These are phyloP conservation scores for Hypoxylon sp. DNA, from an alignment of 2,329 filamentous ascomycete species.

Conservation along the genomic window DNA sequence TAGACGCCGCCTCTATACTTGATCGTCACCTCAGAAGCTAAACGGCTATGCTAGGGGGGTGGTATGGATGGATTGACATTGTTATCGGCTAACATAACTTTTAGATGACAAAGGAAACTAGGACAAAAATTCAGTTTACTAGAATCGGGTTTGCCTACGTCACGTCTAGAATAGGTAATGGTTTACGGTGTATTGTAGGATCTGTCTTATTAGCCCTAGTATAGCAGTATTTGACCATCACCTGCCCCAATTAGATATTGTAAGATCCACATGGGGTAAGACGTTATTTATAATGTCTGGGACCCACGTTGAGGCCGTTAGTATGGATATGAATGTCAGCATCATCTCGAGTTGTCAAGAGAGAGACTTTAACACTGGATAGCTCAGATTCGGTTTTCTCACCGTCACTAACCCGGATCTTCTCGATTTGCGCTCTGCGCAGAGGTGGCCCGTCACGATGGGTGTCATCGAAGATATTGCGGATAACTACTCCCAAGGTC, in stretches of 20 bases:
- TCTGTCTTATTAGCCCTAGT: conserved; percentile 1
- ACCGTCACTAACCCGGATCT: not conserved
- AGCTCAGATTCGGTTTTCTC: not conserved
- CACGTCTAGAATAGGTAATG: conserved; percentile 3
- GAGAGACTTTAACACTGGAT: not conserved
- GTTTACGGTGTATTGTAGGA: conserved; percentile 14
- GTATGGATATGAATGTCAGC: conserved; percentile 9
- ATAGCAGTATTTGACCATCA: conserved; percentile 12
- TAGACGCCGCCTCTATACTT: not conserved
- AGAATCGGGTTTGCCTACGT: too few relatives aligned
- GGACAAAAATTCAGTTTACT: not conserved
- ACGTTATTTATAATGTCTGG: conserved; percentile 18
- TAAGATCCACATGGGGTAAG: conserved; percentile 11
- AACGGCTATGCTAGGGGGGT: conserved; percentile 6
- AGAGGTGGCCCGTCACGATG: conserved; percentile 18
- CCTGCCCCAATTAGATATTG: conserved; percentile 12
- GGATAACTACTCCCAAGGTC: conserved; percentile 35
- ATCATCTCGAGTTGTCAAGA: conserved; percentile 4
- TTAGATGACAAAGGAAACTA: not conserved
- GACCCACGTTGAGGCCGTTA: conserved; percentile 6
- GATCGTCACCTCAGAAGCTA: conserved; percentile 8
- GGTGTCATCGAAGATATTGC: conserved; percentile 24
- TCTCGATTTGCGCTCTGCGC: conserved; percentile 10
- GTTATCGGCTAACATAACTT: too few relatives aligned
- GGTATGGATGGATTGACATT: too few relatives aligned